These are phyloP conservation scores for Kondoa subrosea DNA, from an alignment of 768 basidiomycete species.

Conservation along the genomic window DNA sequence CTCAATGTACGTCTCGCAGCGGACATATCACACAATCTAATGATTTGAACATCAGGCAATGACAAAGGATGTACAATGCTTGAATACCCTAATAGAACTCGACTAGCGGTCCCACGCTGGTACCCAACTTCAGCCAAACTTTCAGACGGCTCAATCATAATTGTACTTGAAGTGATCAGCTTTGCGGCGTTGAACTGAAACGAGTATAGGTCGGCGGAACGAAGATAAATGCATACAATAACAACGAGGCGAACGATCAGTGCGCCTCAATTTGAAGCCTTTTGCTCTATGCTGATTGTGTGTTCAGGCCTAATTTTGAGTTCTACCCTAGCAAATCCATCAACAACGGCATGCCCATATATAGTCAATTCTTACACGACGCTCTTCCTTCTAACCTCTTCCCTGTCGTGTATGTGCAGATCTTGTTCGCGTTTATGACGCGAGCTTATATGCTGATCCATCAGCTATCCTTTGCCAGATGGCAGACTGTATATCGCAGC, in stretches of 20 bases:
- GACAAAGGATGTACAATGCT: neutral
- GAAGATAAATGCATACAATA: neutral
- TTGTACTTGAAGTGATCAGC: neutral
- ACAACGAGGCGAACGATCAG: neutral
- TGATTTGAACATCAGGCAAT: too few relatives aligned
- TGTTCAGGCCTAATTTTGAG: slow-evolving; percentile 46
- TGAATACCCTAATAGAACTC: neutral
- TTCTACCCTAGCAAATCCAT: slow-evolving; percentile 59
- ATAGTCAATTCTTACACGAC: slow-evolving; percentile 41
- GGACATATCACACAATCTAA: too few relatives aligned
- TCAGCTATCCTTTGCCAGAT: slow-evolving; percentile 49
- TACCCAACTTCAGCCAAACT: neutral
- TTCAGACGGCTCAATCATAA: neutral
- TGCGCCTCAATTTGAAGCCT: too few relatives aligned
- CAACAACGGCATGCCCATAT: slow-evolving; percentile 38
- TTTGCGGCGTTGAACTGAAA: neutral
- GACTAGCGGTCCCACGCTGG: neutral
- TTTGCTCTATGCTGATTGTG: too few relatives aligned
- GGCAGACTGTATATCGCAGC: slow-evolving; percentile 31
- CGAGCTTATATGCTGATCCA: too few relatives aligned
- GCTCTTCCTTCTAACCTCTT: slow-evolving; percentile 61
- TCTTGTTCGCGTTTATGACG: too few relatives aligned
- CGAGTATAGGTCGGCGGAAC: neutral
- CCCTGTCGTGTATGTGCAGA: too few relatives aligned
- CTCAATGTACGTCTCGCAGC: too few relatives aligned